Conservation (phyloP, 176 grass and related monocot species). For the Carex cristatella region DNA sequence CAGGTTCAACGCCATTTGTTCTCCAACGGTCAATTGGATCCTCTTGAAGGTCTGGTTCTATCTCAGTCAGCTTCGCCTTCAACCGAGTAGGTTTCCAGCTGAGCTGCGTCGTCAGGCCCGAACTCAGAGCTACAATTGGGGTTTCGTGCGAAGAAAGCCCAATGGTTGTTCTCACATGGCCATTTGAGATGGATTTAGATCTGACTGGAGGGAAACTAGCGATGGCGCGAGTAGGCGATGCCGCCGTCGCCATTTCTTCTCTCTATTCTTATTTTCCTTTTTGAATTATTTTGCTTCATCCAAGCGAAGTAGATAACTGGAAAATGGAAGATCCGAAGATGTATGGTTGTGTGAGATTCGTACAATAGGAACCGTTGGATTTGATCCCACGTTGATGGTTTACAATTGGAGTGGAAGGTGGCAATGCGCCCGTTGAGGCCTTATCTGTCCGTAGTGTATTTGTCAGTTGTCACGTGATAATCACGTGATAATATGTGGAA, state of each 20-base stretch:
- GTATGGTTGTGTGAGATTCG: background rate
- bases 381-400: background rate
- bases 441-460: background rate
- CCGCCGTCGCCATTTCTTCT: background rate
- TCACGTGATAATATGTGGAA: background rate
- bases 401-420: background rate
- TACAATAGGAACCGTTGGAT: background rate
- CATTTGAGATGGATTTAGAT: background rate
- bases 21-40: conserved; percentile 60
- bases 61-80: conserved; percentile 39
- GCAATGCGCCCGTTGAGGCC: background rate
- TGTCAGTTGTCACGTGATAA: background rate
- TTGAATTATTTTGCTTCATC: background rate
- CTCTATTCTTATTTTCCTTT: background rate
- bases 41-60: conserved; percentile 79
- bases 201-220: background rate
- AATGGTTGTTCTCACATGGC: background rate
- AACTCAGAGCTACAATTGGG: background rate
- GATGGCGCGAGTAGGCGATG: conserved; percentile 7
- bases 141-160: background rate
- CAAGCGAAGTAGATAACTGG: background rate
- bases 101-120: background rate
- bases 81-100: background rate
- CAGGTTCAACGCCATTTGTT: conserved; percentile 61
- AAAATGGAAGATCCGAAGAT: background rate